Evolutionary conservation across 2,329 filamentous ascomycete species (phyloP), one percentile per base, ranked within the genome.

Genomic region (Rutstroemia sp.): DNA sequence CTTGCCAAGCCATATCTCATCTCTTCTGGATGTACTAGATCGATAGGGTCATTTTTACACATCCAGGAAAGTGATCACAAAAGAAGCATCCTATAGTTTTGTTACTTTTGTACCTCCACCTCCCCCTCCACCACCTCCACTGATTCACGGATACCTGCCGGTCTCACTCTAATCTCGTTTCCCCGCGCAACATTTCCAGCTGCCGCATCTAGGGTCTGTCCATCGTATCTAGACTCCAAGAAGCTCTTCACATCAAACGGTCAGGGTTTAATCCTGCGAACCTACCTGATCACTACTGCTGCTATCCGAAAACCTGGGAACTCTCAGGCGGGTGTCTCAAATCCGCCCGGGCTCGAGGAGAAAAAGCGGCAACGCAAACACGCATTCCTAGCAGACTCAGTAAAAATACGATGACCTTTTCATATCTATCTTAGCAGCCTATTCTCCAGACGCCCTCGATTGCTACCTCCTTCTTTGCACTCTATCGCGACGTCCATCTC

Each of bases 31-130:
- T 23, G 19, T 27, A 23, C 34, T 27, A 34, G 52, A 54, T 44
- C 52, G 48, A 54, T 37, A 42, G 41, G 19, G 30, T 50, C 37
- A 44, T 23, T 23, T 50, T 50, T 50, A 37, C 17, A 50, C 44
- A 54, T 19, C 12, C 14, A 23, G 10, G 27, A 37, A 16, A 17
- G 44, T 38, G 46, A 55, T 49, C 52, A 54, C 19, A 45, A 45
- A 45, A 45, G 10, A 17, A 19, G 5, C n/a, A 14, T 41, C 16
- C 14, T 41, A 19, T 41, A n/a, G 14, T 16, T 8, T 45, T 45
- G 19, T 50, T 34, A 17, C 38, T 48, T 25, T 21, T 10, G n/a
- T 39, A 48, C 38, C n/a, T 48, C 51, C 51, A 48, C 51, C 27
- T 10, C 27, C 27, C 0, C 27, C 27, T 10, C 27, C 27, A 9